These are phyloP conservation scores for Castanea sativa DNA, from an alignment of 306 rosid species.

Conservation along the genomic window DNA sequence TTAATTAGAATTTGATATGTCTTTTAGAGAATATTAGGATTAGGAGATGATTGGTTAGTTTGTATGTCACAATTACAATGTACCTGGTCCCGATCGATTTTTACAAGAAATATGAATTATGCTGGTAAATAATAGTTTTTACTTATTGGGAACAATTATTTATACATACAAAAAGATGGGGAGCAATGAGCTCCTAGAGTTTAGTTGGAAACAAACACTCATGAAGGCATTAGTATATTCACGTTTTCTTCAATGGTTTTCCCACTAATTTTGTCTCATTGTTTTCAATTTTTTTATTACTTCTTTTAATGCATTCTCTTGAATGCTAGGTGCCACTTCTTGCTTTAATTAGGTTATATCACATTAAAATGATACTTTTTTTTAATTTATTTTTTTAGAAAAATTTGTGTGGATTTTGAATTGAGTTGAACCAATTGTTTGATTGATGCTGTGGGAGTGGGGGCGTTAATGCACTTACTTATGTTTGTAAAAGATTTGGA, in stretches of 20 bases:
- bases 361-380: no score
- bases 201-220: neutral
- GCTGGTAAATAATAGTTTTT: no score
- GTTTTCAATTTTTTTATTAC: neutral
- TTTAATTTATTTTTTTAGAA: no score
- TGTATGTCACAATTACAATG: no score
- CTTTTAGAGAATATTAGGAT: no score
- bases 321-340: neutral
- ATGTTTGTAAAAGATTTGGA: no score
- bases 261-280: neutral
- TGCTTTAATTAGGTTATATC: neutral
- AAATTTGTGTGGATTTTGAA: no score
- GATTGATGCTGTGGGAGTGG: neutral
- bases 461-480: no score
- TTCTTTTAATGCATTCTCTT: neutral
- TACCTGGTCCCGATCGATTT: neutral
- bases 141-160: neutral
- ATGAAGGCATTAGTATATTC: neutral
- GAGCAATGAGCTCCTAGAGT: neutral
- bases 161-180: neutral
- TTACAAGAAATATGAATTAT: conserved; percentile 3
- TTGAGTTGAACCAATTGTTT: neutral
- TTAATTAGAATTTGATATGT: no score
- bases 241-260: neutral
- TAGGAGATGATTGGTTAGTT: no score